These are phyloP conservation scores for Helicocarpus griseus DNA, from an alignment of 2,329 filamentous ascomycete genomes.

Conservation along the genomic window DNA sequence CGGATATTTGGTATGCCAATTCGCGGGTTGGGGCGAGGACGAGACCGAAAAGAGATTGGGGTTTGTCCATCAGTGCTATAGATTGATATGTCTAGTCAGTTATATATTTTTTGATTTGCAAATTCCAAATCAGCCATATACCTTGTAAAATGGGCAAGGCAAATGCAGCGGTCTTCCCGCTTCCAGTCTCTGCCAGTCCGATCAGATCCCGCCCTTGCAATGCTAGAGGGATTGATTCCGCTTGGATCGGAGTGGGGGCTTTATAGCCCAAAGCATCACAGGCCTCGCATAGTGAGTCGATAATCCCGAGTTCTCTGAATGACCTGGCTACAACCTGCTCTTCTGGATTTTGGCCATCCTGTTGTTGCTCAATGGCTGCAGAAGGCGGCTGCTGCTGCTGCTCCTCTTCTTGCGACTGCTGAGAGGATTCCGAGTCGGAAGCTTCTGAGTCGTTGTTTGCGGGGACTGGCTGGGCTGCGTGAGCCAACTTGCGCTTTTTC, in stretches of 20 bases:
- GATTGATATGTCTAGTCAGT: background rate
- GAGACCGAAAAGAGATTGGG: slow-evolving; percentile 76
- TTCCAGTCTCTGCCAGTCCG: slow-evolving; percentile 88
- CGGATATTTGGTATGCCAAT: slow-evolving; percentile 80
- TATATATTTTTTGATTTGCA: background rate
- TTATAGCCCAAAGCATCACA: slow-evolving; percentile 77
- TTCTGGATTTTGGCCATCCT: slow-evolving; percentile 5
- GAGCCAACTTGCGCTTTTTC: slow-evolving; percentile 33
- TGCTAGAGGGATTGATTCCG: slow-evolving; percentile 71
- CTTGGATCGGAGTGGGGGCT: slow-evolving; percentile 78
- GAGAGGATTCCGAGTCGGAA: slow-evolving; percentile 14
- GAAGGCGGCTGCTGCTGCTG: slow-evolving; percentile 6
- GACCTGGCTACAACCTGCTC: slow-evolving; percentile 21
- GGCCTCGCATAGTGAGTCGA: slow-evolving; percentile 79
- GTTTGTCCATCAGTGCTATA: slow-evolving; percentile 71
- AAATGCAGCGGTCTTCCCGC: slow-evolving; percentile 92
- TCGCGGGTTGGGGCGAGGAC: slow-evolving; percentile 89
- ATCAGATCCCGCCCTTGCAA: slow-evolving; percentile 78
- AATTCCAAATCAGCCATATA: slow-evolving; percentile 7
- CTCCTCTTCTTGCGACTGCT: slow-evolving; percentile 3
- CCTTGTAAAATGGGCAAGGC: slow-evolving; percentile 80
- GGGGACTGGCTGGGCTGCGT: slow-evolving; percentile 15
- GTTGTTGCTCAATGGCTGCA: slow-evolving; percentile 8
- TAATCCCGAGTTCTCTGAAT: slow-evolving; percentile 54
- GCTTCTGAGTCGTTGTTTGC: slow-evolving; percentile 12